Evolutionary conservation across 2,329 filamentous ascomycete genomes (phyloP).

Genomic region (Hypoxylon sp.): DNA sequence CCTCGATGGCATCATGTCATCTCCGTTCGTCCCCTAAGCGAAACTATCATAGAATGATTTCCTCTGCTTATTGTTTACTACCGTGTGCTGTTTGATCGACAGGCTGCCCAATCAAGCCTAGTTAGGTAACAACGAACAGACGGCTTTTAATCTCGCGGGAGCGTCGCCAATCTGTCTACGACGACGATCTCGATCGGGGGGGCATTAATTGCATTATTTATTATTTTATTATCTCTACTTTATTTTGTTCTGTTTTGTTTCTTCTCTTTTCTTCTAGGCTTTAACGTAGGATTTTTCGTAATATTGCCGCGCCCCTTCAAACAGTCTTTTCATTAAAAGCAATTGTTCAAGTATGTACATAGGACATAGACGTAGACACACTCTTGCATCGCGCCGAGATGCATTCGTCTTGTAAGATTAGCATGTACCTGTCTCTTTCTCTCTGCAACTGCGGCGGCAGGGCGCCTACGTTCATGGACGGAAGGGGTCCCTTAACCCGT

Average conservation of each 20-base stretch:
- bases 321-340: slow-evolving; percentile 33
- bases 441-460: too few relatives aligned
- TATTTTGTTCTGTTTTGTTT: neutral
- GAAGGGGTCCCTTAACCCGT: slow-evolving; percentile 16
- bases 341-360: slow-evolving; percentile 2
- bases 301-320: slow-evolving; percentile 33
- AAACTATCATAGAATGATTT: neutral
- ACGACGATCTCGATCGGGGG: slow-evolving; percentile 31
- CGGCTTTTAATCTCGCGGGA: slow-evolving; percentile 29
- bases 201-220: slow-evolving; percentile 17
- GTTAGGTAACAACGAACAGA: slow-evolving; percentile 30
- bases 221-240: neutral
- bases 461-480: slow-evolving; percentile 35
- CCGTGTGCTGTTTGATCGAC: neutral
- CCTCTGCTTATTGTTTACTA: too few relatives aligned
- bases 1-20: too few relatives aligned
- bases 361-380: neutral
- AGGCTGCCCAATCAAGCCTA: slow-evolving; percentile 24
- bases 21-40: neutral
- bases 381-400: too few relatives aligned
- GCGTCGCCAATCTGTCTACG: slow-evolving; percentile 29
- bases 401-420: too few relatives aligned
- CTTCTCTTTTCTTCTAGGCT: too few relatives aligned
- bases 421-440: too few relatives aligned
- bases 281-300: slow-evolving; percentile 14